Base-by-base conservation (phyloP, 768 basidiomycete species). In the Lactifluus echinatus region DNA sequence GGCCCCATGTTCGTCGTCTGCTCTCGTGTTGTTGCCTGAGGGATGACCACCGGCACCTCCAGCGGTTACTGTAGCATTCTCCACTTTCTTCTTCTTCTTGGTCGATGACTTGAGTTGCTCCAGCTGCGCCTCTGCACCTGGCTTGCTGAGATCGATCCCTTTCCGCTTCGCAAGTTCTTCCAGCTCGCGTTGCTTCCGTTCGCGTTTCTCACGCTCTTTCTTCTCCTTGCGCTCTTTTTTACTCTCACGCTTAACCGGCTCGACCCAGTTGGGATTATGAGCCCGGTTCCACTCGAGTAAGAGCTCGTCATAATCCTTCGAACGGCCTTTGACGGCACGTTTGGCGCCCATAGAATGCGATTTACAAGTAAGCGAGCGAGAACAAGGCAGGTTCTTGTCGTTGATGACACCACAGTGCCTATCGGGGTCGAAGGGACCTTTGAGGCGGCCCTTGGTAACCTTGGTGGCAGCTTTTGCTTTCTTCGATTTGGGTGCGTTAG, bases 281-380 rank as follows among this genome's bases (percentile, higher is more conserved):
- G 80, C 85, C 33, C 89, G 83, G 65, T 92, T 87, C 92, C 92
- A 98, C 51, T 97, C 94, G 24, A 91, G 77, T 17, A 94, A 78
- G 3, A 99, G 79, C 42, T 86, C 85, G 66, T 96, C 93, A 67
- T 92, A 98, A 7, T 73, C 69, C 51, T 85, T 79, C 0, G 89
- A 88, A 4, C 95, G 89, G 33, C 91, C 91, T 60, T 81, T 79
- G 1, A 99, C 94, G 8, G 88, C 82, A 17, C 95, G 87, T 71
- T 99, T 99, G 11, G 92, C 89, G 14, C 92, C 92, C 86, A 99
- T 95, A 2, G 91, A 87, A 68, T 99, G 95, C 5, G 95, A 92
- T 72, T 99, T 99, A 76, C 95, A 99, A 0, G 95, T 97, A 36
- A 99, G 79, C 7, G 93, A 93, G 26, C 95, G 89, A 12, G 93